Conservation (phyloP, 2,329 filamentous ascomycete genomes). For the Fusarium burgessii region DNA sequence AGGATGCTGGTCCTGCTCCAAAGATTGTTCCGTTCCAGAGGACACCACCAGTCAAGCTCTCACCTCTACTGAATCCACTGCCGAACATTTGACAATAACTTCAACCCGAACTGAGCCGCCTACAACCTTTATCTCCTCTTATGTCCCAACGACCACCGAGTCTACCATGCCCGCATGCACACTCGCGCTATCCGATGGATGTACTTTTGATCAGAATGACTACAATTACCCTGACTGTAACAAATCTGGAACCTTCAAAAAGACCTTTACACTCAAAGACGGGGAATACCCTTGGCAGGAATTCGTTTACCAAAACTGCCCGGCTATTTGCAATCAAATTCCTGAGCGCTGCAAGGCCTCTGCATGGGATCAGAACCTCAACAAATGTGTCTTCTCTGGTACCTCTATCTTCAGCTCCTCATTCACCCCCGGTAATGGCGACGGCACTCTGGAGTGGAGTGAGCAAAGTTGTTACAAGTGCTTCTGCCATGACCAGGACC, state of each 20-base stretch:
- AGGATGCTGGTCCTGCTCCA: constrained; percentile 4
- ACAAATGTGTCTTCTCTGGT: constrained; percentile 12
- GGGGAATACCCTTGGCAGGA: constrained; percentile 20
- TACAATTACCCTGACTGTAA: not conserved
- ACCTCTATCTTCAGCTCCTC: not conserved
- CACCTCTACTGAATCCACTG: not conserved
- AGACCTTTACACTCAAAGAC: not conserved
- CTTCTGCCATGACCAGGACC: constrained; percentile 11
- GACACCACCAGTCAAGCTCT: not conserved
- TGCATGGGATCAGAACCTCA: not conserved
- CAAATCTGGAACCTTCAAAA: not conserved
- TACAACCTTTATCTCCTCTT: constrained; percentile 2
- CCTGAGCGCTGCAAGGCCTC: constrained; percentile 21
- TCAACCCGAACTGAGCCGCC: constrained; percentile 1
- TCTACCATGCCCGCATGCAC: constrained; percentile 20
- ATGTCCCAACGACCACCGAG: constrained; percentile 2
- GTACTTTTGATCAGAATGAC: not conserved
- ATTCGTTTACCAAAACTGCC: not conserved
- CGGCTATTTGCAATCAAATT: constrained; percentile 24
- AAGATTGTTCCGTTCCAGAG: not conserved
- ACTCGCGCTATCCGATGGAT: constrained; percentile 20
- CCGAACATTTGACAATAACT: not conserved
- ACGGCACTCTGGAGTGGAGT: not conserved
- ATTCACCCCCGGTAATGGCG: not conserved
- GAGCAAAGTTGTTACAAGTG: constrained; percentile 21